Evolutionary conservation across 225 moss, liverwort and hornwort species (phyloP).

Genomic region (Takakia lepidozioides): DNA sequence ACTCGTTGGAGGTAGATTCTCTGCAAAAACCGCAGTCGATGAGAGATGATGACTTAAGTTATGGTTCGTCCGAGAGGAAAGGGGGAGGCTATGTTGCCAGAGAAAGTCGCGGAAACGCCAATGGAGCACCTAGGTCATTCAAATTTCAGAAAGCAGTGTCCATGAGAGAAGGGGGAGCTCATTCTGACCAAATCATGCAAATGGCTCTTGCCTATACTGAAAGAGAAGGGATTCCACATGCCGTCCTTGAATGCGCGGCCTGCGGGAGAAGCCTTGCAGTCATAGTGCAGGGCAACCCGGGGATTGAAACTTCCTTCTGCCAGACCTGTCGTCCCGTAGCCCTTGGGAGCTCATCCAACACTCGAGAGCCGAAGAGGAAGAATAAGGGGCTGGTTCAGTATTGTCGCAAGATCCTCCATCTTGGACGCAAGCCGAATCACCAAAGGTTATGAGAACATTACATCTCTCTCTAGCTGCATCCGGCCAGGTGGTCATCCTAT

Average conservation of each 20-base stretch:
- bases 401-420: constrained; percentile 37
- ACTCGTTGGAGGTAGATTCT: no score
- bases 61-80: constrained; percentile 10
- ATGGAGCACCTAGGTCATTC: no score
- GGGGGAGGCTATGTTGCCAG: not conserved
- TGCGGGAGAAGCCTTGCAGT: constrained; percentile 37
- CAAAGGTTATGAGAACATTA: no score
- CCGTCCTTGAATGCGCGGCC: constrained; percentile 39
- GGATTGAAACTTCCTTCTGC: constrained; percentile 38
- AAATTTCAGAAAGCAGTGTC: constrained; percentile 48
- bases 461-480: no score
- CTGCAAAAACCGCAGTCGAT: constrained; percentile 19
- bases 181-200: constrained; percentile 42
- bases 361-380: constrained; percentile 22
- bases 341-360: constrained; percentile 11
- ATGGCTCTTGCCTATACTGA: constrained; percentile 51
- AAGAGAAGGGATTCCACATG: constrained; percentile 36
- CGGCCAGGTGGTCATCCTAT: no score
- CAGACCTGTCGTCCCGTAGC: constrained; percentile 34
- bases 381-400: constrained; percentile 49
- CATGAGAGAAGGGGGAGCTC: constrained; percentile 47
- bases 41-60: not conserved
- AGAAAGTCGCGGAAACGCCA: no score
- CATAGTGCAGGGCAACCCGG: constrained; percentile 38
- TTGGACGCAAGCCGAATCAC: constrained; percentile 38